phyloP scores from a whole-genome alignment of 2,329 filamentous ascomycete genomes.

The Fusarium denticulatum region DNA sequence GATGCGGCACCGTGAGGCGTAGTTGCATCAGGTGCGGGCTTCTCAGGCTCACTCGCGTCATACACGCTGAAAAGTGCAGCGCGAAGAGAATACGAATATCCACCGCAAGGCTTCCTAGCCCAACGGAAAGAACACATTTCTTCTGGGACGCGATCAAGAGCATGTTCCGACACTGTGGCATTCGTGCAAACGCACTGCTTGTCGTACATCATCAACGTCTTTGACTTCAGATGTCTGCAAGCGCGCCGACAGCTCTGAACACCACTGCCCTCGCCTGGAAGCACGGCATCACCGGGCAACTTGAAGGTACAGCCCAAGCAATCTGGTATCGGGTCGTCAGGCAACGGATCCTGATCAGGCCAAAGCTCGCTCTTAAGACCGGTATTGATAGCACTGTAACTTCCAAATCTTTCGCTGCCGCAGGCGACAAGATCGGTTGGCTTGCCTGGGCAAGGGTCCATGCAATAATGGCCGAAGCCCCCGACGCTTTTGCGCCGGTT shows the following conservation, averaged over 20 bases:
- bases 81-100: background rate
- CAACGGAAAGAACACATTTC: background rate
- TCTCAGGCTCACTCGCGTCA: background rate
- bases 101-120: background rate
- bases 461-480: background rate
- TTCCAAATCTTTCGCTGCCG: background rate
- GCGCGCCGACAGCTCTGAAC: background rate
- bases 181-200: background rate
- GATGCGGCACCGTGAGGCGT: rapidly evolving
- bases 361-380: background rate
- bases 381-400: background rate
- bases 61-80: background rate
- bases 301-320: background rate
- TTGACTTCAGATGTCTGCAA: background rate
- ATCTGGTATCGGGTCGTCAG: background rate
- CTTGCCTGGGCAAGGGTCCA: background rate
- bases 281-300: background rate
- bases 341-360: background rate
- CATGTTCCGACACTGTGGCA: background rate
- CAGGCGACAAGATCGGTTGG: background rate
- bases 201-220: background rate
- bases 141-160: background rate
- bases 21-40: too few species aligned
- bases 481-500: background rate
- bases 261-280: background rate